Conservation (phyloP, 2,329 filamentous ascomycete species). For the Paramyrothecium sp. region DNA sequence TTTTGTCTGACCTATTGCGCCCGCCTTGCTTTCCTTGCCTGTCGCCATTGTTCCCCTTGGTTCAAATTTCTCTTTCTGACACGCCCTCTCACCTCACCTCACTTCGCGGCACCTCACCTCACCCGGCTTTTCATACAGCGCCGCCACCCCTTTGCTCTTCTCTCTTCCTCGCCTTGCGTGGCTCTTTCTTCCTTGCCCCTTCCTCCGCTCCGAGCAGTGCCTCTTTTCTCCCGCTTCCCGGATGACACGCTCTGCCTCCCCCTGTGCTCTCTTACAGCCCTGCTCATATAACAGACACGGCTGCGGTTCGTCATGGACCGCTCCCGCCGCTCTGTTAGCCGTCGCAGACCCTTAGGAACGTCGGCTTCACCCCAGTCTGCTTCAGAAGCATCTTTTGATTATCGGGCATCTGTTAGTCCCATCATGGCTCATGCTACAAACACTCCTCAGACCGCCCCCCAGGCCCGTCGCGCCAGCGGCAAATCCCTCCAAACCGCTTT, state of each 20-base stretch:
- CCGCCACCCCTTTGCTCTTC: constrained; percentile 4
- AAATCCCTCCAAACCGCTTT: constrained; percentile 33
- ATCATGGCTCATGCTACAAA: constrained; percentile 27
- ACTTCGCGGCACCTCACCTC: neutral
- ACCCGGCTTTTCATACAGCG: neutral
- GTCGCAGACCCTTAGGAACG: constrained; percentile 27
- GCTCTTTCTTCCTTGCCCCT: constrained; percentile 2
- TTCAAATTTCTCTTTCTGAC: neutral
- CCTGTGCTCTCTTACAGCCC: neutral
- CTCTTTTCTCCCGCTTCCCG: constrained; percentile 7
- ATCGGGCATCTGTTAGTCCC: constrained; percentile 28
- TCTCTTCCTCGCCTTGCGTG: neutral
- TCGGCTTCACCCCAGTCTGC: constrained; percentile 32
- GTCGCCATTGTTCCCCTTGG: neutral
- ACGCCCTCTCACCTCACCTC: neutral
- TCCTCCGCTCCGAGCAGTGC: constrained; percentile 9
- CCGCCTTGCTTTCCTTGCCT: neutral
- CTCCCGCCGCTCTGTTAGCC: constrained; percentile 31
- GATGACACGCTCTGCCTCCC: constrained; percentile 5
- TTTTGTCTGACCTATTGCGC: neutral
- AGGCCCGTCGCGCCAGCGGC: constrained; percentile 26
- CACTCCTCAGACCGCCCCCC: constrained; percentile 27
- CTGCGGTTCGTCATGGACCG: constrained; percentile 28
- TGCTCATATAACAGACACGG: neutral
- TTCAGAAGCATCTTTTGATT: constrained; percentile 28